Conservation (phyloP, 1,284 basidiomycete species). For the Trichosporon sp. region DNA sequence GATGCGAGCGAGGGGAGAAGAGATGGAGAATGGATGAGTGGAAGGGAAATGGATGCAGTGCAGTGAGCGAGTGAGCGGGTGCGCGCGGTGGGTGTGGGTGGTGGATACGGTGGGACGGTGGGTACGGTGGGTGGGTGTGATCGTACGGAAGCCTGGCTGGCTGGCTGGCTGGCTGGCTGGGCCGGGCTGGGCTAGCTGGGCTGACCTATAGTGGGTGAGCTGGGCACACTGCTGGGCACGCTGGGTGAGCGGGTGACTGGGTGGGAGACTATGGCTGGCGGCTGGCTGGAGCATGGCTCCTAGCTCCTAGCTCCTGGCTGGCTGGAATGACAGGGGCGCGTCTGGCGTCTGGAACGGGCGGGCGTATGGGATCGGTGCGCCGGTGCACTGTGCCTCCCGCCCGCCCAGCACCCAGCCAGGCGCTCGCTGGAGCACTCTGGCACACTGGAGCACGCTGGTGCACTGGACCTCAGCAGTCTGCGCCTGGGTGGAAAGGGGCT, state of each 20-base stretch:
- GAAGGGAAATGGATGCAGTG: background rate
- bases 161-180: background rate
- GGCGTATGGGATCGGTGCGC: background rate
- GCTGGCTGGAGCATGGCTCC: background rate
- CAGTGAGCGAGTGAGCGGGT: background rate
- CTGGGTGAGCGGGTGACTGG: background rate
- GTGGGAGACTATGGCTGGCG: background rate
- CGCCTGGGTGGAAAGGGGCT: no score
- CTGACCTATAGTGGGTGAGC: background rate
- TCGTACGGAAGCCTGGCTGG: no score
- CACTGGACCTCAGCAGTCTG: background rate
- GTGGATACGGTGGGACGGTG: background rate
- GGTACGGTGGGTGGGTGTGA: background rate
- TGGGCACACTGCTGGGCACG: background rate
- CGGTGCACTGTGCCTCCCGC: background rate
- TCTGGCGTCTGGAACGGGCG: background rate
- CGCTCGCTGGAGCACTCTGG: background rate
- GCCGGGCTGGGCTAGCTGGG: background rate
- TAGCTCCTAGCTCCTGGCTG: background rate
- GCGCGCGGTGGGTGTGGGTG: background rate
- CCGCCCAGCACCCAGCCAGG: no score
- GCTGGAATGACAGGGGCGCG: background rate
- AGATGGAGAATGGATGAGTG: slow-evolving; percentile 1
- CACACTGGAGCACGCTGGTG: background rate
- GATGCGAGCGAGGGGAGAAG: background rate